phyloP scores from a whole-genome alignment of 331 rosid genomes.

The Cucumis variabilis region DNA sequence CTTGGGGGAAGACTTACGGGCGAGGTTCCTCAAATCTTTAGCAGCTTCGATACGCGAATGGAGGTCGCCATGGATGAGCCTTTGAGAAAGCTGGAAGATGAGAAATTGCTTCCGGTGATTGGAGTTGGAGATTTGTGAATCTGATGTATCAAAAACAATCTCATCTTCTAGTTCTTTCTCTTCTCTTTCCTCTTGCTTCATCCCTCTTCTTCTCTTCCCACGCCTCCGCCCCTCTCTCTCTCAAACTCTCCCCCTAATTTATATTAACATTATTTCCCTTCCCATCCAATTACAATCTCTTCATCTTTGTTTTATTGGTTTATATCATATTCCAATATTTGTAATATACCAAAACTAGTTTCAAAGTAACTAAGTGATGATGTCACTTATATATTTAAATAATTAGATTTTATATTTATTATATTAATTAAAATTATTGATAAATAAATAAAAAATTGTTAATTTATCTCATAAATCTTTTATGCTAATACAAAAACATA shows the following conservation, averaged over 20 bases:
- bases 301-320: too few species aligned
- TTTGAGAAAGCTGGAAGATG: slow-evolving; percentile 63
- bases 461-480: too few species aligned
- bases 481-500: too few species aligned
- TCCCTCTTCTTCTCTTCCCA: background rate
- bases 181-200: slow-evolving; percentile 6
- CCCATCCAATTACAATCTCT: too few species aligned
- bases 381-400: too few species aligned
- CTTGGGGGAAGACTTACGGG: slow-evolving; percentile 67
- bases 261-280: too few species aligned
- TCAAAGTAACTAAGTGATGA: too few species aligned
- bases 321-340: too few species aligned
- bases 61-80: slow-evolving; percentile 71
- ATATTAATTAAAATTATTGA: too few species aligned
- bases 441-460: too few species aligned
- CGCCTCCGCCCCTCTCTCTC: background rate
- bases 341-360: too few species aligned
- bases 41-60: slow-evolving; percentile 79
- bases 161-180: background rate
- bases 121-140: background rate
- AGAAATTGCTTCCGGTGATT: slow-evolving; percentile 49
- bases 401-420: too few species aligned
- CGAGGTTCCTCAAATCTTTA: slow-evolving; percentile 77
- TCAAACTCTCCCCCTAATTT: background rate
- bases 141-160: background rate